These are phyloP conservation scores for Botryotinia globosa DNA, from an alignment of 2,329 filamentous ascomycete species.

Conservation along the genomic window DNA sequence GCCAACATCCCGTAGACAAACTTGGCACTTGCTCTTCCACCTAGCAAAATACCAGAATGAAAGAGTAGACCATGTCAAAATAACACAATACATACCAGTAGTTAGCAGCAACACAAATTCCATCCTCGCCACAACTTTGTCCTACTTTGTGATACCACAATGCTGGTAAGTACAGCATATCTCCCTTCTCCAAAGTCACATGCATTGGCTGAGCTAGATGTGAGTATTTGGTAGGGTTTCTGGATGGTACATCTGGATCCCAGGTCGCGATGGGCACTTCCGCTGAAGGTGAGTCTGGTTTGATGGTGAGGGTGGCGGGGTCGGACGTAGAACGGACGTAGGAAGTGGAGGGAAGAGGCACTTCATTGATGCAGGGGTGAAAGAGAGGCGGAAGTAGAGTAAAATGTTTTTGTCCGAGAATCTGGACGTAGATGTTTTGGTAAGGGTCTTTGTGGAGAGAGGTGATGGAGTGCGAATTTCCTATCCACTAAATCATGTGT, in stretches of 20 bases:
- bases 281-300: background rate
- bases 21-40: background rate
- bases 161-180: slow-evolving; percentile 79
- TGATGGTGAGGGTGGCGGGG: background rate
- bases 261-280: slow-evolving; percentile 67
- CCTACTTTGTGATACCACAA: slow-evolving; percentile 85
- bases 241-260: slow-evolving; percentile 56
- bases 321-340: background rate
- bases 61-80: background rate
- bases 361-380: slow-evolving; percentile 20
- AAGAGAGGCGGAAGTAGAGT: slow-evolving; percentile 65
- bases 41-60: background rate
- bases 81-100: slow-evolving; percentile 60
- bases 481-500: slow-evolving; percentile 57
- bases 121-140: slow-evolving; percentile 65
- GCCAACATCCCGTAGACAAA: background rate
- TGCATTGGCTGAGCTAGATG: slow-evolving; percentile 56
- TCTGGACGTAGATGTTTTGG: slow-evolving; percentile 79
- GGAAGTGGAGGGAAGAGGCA: slow-evolving; percentile 6
- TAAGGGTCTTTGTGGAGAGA: slow-evolving; percentile 80
- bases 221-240: slow-evolving; percentile 55
- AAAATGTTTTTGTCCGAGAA: slow-evolving; percentile 72
- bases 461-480: slow-evolving; percentile 66
- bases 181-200: slow-evolving; percentile 68
- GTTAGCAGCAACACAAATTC: slow-evolving; percentile 74